Percentiles rank a stretch among this genome's conserved stretches.
phyloP scores from a whole-genome alignment of 2,329 filamentous ascomycete genomes.

The Colletotrichum echinochloae region DNA sequence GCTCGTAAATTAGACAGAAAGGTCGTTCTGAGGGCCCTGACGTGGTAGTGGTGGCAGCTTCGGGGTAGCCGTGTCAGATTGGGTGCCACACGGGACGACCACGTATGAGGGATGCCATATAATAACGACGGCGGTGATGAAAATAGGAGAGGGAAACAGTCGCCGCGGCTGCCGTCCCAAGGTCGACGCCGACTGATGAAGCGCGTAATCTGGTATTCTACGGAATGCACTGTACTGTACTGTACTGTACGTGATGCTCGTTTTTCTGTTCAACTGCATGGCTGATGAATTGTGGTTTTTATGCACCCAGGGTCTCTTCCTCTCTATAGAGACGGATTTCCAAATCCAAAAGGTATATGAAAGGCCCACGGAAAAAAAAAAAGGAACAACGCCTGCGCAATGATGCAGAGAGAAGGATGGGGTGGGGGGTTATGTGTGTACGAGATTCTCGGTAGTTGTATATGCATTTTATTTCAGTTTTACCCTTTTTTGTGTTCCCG shows the following conservation, averaged over 20 bases:
- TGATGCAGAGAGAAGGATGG: neutral
- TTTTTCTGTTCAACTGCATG: neutral
- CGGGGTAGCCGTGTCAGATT: neutral
- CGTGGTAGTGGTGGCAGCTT: constrained; percentile 7
- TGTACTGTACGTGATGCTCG: neutral
- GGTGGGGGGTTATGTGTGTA: neutral
- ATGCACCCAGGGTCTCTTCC: neutral
- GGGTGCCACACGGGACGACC: neutral
- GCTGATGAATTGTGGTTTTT: neutral
- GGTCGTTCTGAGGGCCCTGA: constrained; percentile 5
- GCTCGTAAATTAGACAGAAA: constrained; percentile 3
- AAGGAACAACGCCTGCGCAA: constrained; percentile 25
- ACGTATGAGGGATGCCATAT: neutral
- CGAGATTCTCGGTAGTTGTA: constrained; percentile 13
- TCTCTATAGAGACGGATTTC: neutral
- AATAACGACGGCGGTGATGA: neutral
- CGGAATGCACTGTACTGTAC: neutral
- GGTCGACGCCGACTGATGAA: too few species aligned
- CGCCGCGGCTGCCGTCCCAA: too few species aligned
- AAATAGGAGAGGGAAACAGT: too few species aligned
- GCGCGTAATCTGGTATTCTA: neutral
- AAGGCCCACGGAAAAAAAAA: neutral
- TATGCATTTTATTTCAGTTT: neutral
- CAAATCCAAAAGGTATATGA: neutral
- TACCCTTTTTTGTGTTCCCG: neutral